Evolutionary conservation across 2,329 filamentous ascomycete genomes (phyloP).

Genomic region (Fusarium equiseti): DNA sequence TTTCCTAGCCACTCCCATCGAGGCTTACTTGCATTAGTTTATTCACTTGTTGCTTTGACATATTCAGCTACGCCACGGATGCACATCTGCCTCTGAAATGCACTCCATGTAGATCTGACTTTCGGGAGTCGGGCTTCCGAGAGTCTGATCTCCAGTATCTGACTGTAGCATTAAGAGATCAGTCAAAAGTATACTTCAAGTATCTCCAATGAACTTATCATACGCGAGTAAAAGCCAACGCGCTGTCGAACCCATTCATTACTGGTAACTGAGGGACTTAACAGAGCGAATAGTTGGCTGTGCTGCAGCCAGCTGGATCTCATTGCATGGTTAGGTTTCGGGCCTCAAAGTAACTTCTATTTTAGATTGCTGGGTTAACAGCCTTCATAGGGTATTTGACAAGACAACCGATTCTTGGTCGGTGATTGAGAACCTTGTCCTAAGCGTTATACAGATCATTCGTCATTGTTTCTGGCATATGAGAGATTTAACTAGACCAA

Average conservation of each 20-base stretch:
- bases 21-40: neutral
- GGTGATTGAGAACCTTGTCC: too few relatives aligned
- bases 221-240: rapidly evolving
- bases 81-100: neutral
- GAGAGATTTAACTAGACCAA: neutral
- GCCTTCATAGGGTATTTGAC: neutral
- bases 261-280: too few relatives aligned
- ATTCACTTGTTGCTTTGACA: neutral
- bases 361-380: rapidly evolving
- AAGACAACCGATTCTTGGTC: neutral
- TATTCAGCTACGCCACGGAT: neutral
- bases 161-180: too few relatives aligned
- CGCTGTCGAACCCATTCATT: rapidly evolving
- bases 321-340: neutral
- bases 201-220: rapidly evolving
- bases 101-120: rapidly evolving
- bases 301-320: too few relatives aligned
- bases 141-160: neutral
- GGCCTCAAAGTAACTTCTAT: neutral
- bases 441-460: too few relatives aligned
- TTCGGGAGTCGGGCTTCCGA: neutral
- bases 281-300: too few relatives aligned
- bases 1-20: neutral
- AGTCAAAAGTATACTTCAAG: rapidly evolving
- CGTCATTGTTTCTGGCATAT: neutral